Base-by-base conservation (phyloP, 805 yeast species). In the Torulaspora delbrueckii region DNA sequence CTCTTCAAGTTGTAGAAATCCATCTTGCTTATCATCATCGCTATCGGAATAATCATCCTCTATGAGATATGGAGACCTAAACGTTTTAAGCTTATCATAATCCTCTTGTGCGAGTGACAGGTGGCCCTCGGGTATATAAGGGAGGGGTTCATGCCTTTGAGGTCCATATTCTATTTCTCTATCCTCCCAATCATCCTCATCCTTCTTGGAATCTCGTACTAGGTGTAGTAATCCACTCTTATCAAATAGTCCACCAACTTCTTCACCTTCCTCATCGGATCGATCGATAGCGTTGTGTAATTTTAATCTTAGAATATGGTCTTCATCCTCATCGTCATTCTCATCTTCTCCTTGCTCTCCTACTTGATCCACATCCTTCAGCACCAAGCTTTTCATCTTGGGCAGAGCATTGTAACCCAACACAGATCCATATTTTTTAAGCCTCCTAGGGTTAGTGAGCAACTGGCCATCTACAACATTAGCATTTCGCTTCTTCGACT, bases 151-250 rank as follows among this genome's bases (percentile, higher is more conserved):
- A 24, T 60, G 63, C 28, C 56, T 59, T 18, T 61, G 58, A 5
- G 84, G 76, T 18, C 72, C 72, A 33, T 60, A 58, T 50, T 81
- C 86, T n/a, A 79, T 62, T 12, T 47, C 62, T 25, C 44, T 52
- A 12, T 46, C 52, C 40, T 44, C 30, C 35, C 42, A 55, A 23
- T 47, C 51, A 9, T 33, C 47, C 10, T 48, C 47, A 26, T 46
- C 47, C 18, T 51, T 46, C 8, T 37, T 45, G 8, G 48, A 28
- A 8, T 47, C 45, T 31, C 45, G 46, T 38, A 59, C 50, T 13
- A 54, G 54, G 16, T 56, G 54, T 28, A 50, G 45, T 4, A 53
- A 31, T 8, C 59, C 53, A 23, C 46, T 48, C 16, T 43, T 38
- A 8, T 52, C 49, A 18, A 47, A 42, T 13, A 50, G 26, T 3